These are phyloP conservation scores for Neonectria coccinea DNA, from an alignment of 2,329 filamentous ascomycete genomes.

Conservation along the genomic window DNA sequence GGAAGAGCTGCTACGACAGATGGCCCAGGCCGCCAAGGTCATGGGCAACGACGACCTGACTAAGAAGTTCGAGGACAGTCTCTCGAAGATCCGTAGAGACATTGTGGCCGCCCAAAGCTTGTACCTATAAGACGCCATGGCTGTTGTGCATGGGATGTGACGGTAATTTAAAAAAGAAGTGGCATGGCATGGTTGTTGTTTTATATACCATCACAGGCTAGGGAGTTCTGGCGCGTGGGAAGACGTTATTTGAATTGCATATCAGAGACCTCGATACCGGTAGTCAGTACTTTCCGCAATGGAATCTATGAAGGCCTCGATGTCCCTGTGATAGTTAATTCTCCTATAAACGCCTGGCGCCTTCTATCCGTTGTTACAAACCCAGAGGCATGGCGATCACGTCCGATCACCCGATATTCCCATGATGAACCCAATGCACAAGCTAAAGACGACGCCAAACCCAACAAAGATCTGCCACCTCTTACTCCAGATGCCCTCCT, in stretches of 20 bases:
- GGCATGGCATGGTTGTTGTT: conserved; percentile 33
- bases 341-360: conserved; percentile 24
- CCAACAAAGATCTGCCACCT: conserved; percentile 88
- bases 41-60: conserved; percentile 98
- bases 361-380: conserved; percentile 13
- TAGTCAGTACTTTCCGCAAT: conserved; percentile 30
- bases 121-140: conserved; percentile 72
- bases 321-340: conserved; percentile 20
- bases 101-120: conserved; percentile 95
- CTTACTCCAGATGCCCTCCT: conserved; percentile 88
- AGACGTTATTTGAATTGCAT: conserved; percentile 32
- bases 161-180: conserved; percentile 16
- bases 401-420: conserved; percentile 53
- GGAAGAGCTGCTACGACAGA: conserved; percentile 93
- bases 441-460: conserved; percentile 84
- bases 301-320: conserved; percentile 36
- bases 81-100: conserved; percentile 89
- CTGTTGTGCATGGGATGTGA: conserved; percentile 22
- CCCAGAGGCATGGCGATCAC: conserved; percentile 7
- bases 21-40: conserved; percentile 94
- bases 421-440: conserved; percentile 78
- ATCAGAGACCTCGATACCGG: conserved; percentile 21
- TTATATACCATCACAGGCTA: conserved; percentile 39
- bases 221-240: conserved; percentile 44
- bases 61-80: conserved; percentile 87